Evolutionary conservation across 139 green algal species (phyloP), one percentile per base, ranked within the genome.

Genomic region (Coelastrella sp.): DNA sequence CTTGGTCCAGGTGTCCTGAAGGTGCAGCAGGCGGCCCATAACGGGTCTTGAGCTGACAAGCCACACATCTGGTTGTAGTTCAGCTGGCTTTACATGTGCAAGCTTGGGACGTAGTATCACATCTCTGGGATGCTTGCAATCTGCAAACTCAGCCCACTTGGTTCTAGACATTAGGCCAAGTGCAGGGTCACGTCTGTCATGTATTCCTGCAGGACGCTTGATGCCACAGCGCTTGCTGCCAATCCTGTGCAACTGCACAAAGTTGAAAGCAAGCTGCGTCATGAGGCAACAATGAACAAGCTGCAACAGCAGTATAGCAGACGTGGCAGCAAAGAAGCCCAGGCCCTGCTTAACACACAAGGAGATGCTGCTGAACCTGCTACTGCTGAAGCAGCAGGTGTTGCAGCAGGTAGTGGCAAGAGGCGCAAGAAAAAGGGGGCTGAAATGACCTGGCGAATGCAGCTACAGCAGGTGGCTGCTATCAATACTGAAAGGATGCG

Each of bases 161-260:
- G 32, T 47, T 47, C 32, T 47, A 47, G 0, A 47, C 32, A 1
- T 47, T 47, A 47, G 32, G 32, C 32, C 64, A 13, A 4, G 4
- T 71, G 64, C 64, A 71, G 11, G 16, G 3, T 4, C 3, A 7
- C 2, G 3, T 7, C 64, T 3, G 64, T 71, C 32, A 47, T 78
- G 59, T 78, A 7, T 20, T 8, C 20, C 22, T n/a, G 14, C 85
- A 82, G 73, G 68, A 80, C 74, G 54, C 56, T 89, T 60, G 74
- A 80, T 23, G 85, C 85, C 32, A 17, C 85, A 61, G 85, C 61
- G 17, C 68, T 74, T 16, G 85, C 74, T 47, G 73, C 85, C 17
- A 76, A 80, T 65, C 85, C n/a, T 16, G 65, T 60, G 14, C 73
- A 73, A n/a, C 85, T 89, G 56, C 73, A 78, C 73, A 89, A 89